Evolutionary conservation across 768 basidiomycete genomes (phyloP), one percentile per base, ranked within the genome.

Genomic region (Suillus spraguei): DNA sequence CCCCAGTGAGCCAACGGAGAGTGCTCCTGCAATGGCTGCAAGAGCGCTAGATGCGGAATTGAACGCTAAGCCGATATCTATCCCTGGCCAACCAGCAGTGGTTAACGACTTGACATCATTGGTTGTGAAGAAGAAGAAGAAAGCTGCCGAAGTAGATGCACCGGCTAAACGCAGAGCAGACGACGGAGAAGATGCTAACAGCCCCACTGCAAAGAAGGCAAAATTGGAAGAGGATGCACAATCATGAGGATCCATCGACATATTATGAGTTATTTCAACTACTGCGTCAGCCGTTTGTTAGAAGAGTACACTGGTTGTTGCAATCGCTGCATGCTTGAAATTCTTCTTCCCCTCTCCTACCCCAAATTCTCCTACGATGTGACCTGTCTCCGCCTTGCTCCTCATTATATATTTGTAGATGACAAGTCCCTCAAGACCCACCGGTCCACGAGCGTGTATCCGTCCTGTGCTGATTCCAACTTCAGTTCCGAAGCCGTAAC

Each of bases 401-500:
- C 85, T 81, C 78, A 99, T 77, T 81, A 95, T 87, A 76, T 98
- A 99, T 79, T 99, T 99, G 82, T 99, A 99, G 63, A 89, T 97
- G 46, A 95, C 91, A 66, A 97, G 80, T 2, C 95, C 95, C 67
- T 98, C 94, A 60, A 98, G 81, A 0, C 97, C 97, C 1, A 99
- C 97, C 0, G 97, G 97, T 4, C 97, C 97, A 47, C 97, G 83
- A 17, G 97, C 96, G 71, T 99, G 97, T 62, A 97, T 97, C 71
- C 92, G 88, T 1, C 97, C 96, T 0, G 97, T 99, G 74, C 91
- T 92, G 70, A 99, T 97, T 10, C 97, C 97, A 0, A 99, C 97
- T 77, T 99, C 97, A 5, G 97, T 96, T 3, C 97, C 97, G 67
- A 97, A 95, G 0, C 97, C 97, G 72, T 95, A 99, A 64, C 97